Conservation (phyloP, 768 basidiomycete genomes). For the Lyophyllum shimeji region DNA sequence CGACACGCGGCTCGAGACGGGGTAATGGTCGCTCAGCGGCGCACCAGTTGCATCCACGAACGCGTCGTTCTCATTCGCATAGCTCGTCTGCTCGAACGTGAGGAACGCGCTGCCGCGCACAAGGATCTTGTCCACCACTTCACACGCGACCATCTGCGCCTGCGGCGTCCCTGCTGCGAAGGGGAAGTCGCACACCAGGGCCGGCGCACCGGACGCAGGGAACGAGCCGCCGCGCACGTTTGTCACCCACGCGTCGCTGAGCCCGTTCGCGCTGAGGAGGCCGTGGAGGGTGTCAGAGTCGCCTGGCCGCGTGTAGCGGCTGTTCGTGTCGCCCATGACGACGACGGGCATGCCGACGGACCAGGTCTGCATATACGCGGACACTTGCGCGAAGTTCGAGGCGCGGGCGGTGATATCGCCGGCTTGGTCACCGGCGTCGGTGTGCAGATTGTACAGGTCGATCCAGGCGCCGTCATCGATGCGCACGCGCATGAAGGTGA, state of each 20-base stretch:
- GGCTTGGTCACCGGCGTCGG: slow-evolving; percentile 33
- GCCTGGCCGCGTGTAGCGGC: slow-evolving; percentile 29
- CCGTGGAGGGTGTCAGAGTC: slow-evolving; percentile 26
- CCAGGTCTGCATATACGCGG: slow-evolving; percentile 24
- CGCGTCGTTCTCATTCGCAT: slow-evolving; percentile 29
- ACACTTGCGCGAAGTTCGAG: slow-evolving; percentile 33
- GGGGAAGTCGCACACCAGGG: slow-evolving; percentile 30
- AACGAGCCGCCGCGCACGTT: slow-evolving; percentile 22
- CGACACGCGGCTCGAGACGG: slow-evolving; percentile 27
- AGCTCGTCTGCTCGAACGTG: slow-evolving; percentile 23
- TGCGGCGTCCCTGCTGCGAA: slow-evolving; percentile 29
- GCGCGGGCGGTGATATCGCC: slow-evolving; percentile 31
- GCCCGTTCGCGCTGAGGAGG: slow-evolving; percentile 20
- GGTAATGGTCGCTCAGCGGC: slow-evolving; percentile 37
- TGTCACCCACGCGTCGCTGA: slow-evolving; percentile 33
- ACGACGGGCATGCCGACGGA: slow-evolving; percentile 34
- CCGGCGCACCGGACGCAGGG: slow-evolving; percentile 25
- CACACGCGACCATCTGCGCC: slow-evolving; percentile 28
- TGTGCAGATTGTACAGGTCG: slow-evolving; percentile 38
- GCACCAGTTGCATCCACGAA: slow-evolving; percentile 29
- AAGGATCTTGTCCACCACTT: slow-evolving; percentile 40
- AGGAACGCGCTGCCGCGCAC: slow-evolving; percentile 23
- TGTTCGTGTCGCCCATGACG: slow-evolving; percentile 39
- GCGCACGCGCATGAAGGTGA: slow-evolving; percentile 34
- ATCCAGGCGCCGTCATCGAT: slow-evolving; percentile 32